These are phyloP conservation scores for Cladophialophora exuberans DNA, from an alignment of 2,329 filamentous ascomycete genomes.

Conservation along the genomic window DNA sequence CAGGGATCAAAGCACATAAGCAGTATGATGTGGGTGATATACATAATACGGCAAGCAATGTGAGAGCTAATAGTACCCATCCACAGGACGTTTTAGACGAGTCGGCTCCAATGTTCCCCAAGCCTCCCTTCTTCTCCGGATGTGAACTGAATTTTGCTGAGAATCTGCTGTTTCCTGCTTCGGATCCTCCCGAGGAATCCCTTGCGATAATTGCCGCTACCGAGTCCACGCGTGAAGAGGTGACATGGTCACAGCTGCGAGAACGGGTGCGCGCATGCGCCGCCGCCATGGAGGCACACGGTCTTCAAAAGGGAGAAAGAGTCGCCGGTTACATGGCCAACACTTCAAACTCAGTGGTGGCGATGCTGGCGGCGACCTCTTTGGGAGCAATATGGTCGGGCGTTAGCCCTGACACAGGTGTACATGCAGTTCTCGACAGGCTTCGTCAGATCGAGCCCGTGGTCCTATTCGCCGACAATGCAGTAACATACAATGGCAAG, in stretches of 20 bases:
- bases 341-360: constrained; percentile 81
- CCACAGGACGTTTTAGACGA: constrained; percentile 66
- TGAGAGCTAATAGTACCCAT: not conserved
- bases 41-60: not conserved
- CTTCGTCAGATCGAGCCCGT: constrained; percentile 82
- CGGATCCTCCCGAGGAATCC: constrained; percentile 59
- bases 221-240: constrained; percentile 67
- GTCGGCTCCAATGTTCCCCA: constrained; percentile 76
- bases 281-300: constrained; percentile 67
- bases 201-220: constrained; percentile 80
- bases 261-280: constrained; percentile 76
- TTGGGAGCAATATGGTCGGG: constrained; percentile 91
- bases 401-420: constrained; percentile 88
- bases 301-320: constrained; percentile 64
- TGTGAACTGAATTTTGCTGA: constrained; percentile 89
- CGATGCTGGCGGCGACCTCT: constrained; percentile 81
- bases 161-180: constrained; percentile 81
- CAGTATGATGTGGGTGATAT: constrained; percentile 47
- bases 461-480: constrained; percentile 85
- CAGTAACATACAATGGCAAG: constrained; percentile 88
- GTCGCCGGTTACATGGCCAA: constrained; percentile 82
- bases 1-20: constrained; percentile 71
- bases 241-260: constrained; percentile 79
- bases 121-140: constrained; percentile 81
- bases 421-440: constrained; percentile 86